Conservation (phyloP, 306 rosid genomes). For the Alnus glutinosa region DNA sequence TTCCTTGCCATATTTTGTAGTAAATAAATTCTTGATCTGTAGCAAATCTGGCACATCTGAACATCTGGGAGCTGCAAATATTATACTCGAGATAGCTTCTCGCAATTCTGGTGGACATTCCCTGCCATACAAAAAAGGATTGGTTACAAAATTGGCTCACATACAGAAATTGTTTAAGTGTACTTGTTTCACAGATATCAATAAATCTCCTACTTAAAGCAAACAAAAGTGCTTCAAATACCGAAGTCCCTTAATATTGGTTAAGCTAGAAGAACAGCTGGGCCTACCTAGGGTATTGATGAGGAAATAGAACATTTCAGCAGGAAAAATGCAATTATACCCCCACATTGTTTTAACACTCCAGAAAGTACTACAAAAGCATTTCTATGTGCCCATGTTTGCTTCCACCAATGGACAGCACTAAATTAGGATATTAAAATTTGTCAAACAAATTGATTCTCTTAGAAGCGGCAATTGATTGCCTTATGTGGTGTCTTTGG, state of each 20-base stretch:
- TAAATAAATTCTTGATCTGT: conserved; percentile 80
- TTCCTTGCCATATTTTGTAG: conserved; percentile 90
- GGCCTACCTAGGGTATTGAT: background rate
- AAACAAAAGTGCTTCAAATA: background rate
- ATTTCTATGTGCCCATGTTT: background rate
- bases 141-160: background rate
- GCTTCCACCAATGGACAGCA: background rate
- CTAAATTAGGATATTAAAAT: background rate
- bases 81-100: conserved; percentile 92
- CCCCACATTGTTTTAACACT: background rate
- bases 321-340: background rate
- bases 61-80: conserved; percentile 96
- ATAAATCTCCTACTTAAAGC: conserved; percentile 5
- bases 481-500: no score
- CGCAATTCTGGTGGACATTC: conserved; percentile 90
- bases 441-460: background rate
- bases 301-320: background rate
- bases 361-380: background rate
- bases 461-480: background rate
- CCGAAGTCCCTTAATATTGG: background rate
- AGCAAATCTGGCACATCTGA: conserved; percentile 95
- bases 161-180: background rate
- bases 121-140: conserved; percentile 33
- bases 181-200: conserved; percentile 7
- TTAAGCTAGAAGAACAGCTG: background rate